Evolutionary conservation across 1,139 yeast species (phyloP), one percentile per base, ranked within the genome.

Genomic region (Blastobotrys arbuscula): DNA sequence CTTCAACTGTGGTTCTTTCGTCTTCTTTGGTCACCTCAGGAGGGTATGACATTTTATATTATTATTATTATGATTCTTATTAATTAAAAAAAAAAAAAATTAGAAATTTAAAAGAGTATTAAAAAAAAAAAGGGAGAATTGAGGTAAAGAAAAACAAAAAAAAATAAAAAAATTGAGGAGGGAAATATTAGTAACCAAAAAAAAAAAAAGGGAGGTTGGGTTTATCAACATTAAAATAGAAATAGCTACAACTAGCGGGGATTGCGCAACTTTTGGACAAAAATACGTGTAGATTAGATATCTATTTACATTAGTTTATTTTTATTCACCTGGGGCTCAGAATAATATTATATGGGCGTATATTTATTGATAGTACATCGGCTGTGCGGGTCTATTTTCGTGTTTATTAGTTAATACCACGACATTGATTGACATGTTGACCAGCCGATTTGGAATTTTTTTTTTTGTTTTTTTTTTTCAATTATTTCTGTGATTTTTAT

Each of bases 21-120:
- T 51, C 48, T n/a, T 49, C 52, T 10, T 44, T 33, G 15, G 56
- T 35, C 24, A 55, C 39, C 31, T 50, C 42, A 16, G 61, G 61
- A 13, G 61, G 61, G 31, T 50, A 50, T 1, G 45, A 42, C 40
- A 42, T 42, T 33, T 19, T 23, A 12, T 13, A 4, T 36, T 36
- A 16, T 36, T 36, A 8, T 12, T n/a, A n/a, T n/a, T n/a, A 9
- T 36, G 21, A 13, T 36, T 18, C 9, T 36, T 21, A 18, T 8
- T 16, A 8, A 5, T 28, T 28, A 6, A 8, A 8, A 10, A 21
- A 39, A 23, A 23, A 23, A 15, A 23, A 39, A n/a, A 19, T 10
- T 38, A 12, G 5, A 10, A 24, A 10, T 24, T 7, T 24, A 6
- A 33, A 33, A 6, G 6, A 13, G 37, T 18, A 24, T 6, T 24